Evolutionary conservation across 495 filamentous ascomycete genomes (phyloP), one percentile per base, ranked within the genome.

Genomic region (Penicillium odoratum): DNA sequence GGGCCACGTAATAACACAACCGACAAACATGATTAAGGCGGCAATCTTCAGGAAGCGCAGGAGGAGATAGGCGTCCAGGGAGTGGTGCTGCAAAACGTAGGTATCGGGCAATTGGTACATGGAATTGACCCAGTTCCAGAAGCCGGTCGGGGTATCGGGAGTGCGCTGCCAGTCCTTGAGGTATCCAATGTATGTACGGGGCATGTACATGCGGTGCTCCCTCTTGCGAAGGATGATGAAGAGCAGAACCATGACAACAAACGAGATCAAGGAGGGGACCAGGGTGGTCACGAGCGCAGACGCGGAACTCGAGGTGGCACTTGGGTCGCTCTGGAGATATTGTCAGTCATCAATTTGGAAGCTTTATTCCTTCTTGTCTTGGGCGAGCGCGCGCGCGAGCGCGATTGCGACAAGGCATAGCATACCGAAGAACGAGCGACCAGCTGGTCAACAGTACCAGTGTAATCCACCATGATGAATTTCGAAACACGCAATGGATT

Each of bases 11-110:
- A 98, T 83, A 60, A 77, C 84, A 65, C 83, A 88, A 49, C 93
- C 93, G 26, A 92, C 84, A 46, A 96, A 85, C 77, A 85, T 88
- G 48, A 96, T 84, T 45, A 82, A 74, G 28, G 88, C 75, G 36
- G 83, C 72, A 51, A 92, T 84, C 63, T 89, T 88, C 55, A 98
- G 74, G 69, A 91, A 96, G 42, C 93, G 89, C 36, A 97, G 80
- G 73, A 91, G 88, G 49, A 97, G 83, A 68, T 92, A 97, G 36
- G 89, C 85, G 56, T 96, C 95, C 73, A 98, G 81, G 3, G 91
- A 91, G 73, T 94, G 88, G 69, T 95, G 90, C 65, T 93, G 88
- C 56, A 97, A 82, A 45, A 93, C 88, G 68, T 90, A 91, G 57
- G 84, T 85, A 69, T 97, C 91, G 34, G 90, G 87, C 50, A 94